Percentiles rank a stretch among this genome's conserved stretches.
phyloP scores from a whole-genome alignment of 352 stramenopile genomes.

The Globisporangium viniferum region DNA sequence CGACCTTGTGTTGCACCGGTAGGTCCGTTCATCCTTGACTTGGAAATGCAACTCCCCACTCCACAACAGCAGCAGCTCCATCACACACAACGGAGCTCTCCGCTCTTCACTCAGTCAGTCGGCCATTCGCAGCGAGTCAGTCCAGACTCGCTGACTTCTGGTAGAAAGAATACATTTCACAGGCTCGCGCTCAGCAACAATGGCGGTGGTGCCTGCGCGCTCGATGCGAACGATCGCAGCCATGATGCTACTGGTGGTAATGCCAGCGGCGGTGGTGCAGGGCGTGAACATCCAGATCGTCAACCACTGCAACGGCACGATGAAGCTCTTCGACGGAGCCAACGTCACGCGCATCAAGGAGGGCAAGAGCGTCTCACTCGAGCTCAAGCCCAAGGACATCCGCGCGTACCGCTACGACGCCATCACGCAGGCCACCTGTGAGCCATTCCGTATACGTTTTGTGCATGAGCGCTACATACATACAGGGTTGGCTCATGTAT shows the following conservation, averaged over 20 bases:
- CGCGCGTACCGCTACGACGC: slow-evolving; percentile 16
- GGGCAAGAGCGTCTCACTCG: slow-evolving; percentile 5
- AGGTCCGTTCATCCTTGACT: neutral
- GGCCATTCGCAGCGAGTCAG: neutral
- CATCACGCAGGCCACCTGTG: slow-evolving; percentile 16
- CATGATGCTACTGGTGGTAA: neutral
- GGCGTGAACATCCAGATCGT: slow-evolving; percentile 11
- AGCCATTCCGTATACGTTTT: neutral
- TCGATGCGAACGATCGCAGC: neutral
- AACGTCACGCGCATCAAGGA: slow-evolving; percentile 11
- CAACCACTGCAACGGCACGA: slow-evolving; percentile 18
- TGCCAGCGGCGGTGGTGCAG: neutral
- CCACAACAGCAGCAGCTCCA: no score
- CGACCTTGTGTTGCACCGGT: neutral
- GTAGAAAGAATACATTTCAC: neutral
- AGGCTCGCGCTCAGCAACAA: neutral
- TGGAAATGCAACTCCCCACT: neutral
- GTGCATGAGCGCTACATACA: neutral
- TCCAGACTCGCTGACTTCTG: neutral
- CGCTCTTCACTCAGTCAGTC: neutral
- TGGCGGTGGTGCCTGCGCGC: neutral
- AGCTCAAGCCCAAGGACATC: slow-evolving; percentile 11
- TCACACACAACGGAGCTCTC: no score
- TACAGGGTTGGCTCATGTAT: neutral
- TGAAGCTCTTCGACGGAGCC: slow-evolving; percentile 16